Evolutionary conservation across 1,284 basidiomycete species (phyloP), one percentile per base, ranked within the genome.

Genomic region (Marasmius tenuissimus): DNA sequence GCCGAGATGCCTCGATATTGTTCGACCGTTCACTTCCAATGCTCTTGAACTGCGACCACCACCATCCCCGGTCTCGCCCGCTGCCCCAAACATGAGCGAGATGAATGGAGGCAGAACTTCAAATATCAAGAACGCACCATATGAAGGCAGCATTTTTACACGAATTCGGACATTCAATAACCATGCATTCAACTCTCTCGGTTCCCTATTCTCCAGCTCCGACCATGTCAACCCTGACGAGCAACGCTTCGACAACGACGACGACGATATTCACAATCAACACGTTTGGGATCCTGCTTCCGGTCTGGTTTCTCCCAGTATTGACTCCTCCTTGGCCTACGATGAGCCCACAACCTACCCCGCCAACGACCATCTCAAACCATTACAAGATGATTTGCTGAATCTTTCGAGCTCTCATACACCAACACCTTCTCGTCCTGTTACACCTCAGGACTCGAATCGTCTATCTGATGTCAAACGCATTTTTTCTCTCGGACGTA

Each of bases 181-280:
- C 58, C 60, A 65, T 22, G 63, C 63, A n/a, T 61, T 70, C n/a
- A 63, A 63, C 54, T 68, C 68, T 12, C 63, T 71, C 34, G 65
- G 67, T 22, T 68, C 68, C 60, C 54, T 67, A 59, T 70, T 71
- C 57, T 66, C 66, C 22, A 42, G 34, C 52, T 16, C 57, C 3
- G 52, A 18, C 8, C 22, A 58, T 14, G 39, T 37, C 18, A n/a
- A 18, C 20, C 34, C 47, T 37, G 53, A 16, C 45, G 38, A 61
- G 53, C 33, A 54, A 54, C 60, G 27, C 45, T 27, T 39, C 52
- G 27, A 22, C 45, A 16, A 53, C 7, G 39, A 53, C 37, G 39
- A 50, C 10, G 49, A 45, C 2, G 50, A 57, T 22, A 22, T 49
- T n/a, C 40, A 52, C 42, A 35, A 34, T 18, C 35, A 37, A 16